Percentiles rank a stretch among this genome's conserved stretches.
phyloP scores from a whole-genome alignment of 2,329 filamentous ascomycete species.

The Ophiostoma montium region DNA sequence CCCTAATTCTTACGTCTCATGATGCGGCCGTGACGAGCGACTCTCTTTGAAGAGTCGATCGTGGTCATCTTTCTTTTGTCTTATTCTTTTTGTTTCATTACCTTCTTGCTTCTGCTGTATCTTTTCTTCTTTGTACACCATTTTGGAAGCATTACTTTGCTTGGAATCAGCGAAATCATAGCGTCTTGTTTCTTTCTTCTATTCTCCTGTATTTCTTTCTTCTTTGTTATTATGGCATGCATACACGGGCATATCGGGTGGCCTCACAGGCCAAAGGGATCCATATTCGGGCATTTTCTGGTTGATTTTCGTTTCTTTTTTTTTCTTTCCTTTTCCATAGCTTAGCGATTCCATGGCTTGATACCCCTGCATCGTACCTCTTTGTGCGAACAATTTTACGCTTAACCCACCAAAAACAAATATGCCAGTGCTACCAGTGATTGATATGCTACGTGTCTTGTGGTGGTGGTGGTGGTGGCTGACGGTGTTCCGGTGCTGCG shows the following conservation, averaged over 20 bases:
- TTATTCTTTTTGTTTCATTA: not conserved
- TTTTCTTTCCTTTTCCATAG: not conserved
- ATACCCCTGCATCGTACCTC: not conserved
- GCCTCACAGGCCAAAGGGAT: conserved; percentile 1
- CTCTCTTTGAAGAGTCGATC: too few relatives aligned
- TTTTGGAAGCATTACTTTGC: not conserved
- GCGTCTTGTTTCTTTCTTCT: not conserved
- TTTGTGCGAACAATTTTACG: too few relatives aligned
- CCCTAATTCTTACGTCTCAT: not conserved
- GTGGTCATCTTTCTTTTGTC: too few relatives aligned
- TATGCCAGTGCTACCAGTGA: too few relatives aligned
- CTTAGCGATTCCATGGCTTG: conserved; percentile 2
- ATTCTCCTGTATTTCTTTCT: not conserved
- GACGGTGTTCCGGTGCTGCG: too few relatives aligned
- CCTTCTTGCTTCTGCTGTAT: not conserved
- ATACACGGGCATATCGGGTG: conserved; percentile 2
- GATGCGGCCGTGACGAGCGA: not conserved
- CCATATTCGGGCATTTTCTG: not conserved
- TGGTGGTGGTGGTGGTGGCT: too few relatives aligned
- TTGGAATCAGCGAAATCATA: not conserved
- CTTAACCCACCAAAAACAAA: too few relatives aligned
- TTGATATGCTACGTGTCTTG: too few relatives aligned
- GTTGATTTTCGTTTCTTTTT: not conserved
- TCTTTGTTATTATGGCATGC: not conserved
- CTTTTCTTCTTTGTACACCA: not conserved